Evolutionary conservation across 495 filamentous ascomycete genomes (phyloP), one percentile per base, ranked within the genome.

Genomic region (Pyrenula massariospora): DNA sequence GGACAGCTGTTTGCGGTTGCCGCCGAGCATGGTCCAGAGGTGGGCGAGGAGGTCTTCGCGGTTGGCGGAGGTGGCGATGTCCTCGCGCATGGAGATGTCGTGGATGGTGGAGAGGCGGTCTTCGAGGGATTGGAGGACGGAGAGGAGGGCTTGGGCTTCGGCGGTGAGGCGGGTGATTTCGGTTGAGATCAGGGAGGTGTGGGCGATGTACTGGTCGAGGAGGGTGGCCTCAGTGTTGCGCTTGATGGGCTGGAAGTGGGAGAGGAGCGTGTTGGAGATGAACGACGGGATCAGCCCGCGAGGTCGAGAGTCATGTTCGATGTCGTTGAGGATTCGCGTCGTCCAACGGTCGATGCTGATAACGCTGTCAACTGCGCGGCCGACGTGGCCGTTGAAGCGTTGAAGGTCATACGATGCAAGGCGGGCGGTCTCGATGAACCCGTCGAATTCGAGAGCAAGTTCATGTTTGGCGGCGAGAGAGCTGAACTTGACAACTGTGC

Each of bases 1-100:
- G n/a, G 72, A 68, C 2, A 83, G 64, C 22, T 72, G 73, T 20
- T 65, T 61, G 23, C 69, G 66, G 61, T 89, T 88, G 47, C 75
- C 83, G 25, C 87, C 87, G 21, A 90, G 70, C 57, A 82, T 75
- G 2, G 84, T 84, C 86, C 87, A 90, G 10, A 90, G 68, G 21
- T 78, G 68, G 55, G 74, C 76, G 25, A 87, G 72, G 10, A 87
- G 74, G 56, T 89, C 83, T 24, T 81, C 73, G 22, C 74, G 75
- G 47, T 75, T 66, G 12, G 73, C 69, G 57, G 75, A 63, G 20
- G 81, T 73, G 50, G 63, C 63, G 50, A 73, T 59, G 54, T 71
- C 71, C 56, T 82, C 83, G 53, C 76, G 80, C 25, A 77, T 71
- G 19, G 80, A 78, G 54, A 87, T 79, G 10, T 80, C 80, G 53